phyloP scores from a whole-genome alignment of 1,284 basidiomycete genomes.

The Nidula niveotomentosa region DNA sequence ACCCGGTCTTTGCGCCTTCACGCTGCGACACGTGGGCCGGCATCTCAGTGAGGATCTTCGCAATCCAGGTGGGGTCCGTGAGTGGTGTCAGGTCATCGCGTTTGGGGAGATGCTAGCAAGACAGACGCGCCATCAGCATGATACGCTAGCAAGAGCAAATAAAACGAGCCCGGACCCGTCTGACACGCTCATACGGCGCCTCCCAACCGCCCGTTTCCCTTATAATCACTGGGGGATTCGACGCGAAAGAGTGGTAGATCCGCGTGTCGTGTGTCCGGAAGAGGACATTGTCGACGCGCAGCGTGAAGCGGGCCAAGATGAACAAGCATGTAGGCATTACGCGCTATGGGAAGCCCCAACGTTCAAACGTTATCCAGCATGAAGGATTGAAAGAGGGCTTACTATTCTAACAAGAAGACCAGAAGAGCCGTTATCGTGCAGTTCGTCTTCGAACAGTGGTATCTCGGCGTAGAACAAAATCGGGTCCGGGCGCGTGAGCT shows the following conservation, averaged over 20 bases:
- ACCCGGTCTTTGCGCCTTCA: slow-evolving; percentile 67
- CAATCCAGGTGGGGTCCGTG: slow-evolving; percentile 88
- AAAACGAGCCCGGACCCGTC: slow-evolving; percentile 48
- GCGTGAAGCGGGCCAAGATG: slow-evolving; percentile 88
- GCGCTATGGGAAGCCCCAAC: slow-evolving; percentile 49
- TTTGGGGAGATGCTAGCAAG: slow-evolving; percentile 67
- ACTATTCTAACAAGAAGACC: slow-evolving; percentile 84
- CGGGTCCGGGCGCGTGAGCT: slow-evolving; percentile 88
- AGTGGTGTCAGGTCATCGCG: slow-evolving; percentile 87
- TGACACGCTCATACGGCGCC: slow-evolving; percentile 82
- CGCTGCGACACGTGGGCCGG: slow-evolving; percentile 58
- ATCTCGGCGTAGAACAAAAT: slow-evolving; percentile 96
- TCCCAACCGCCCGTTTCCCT: slow-evolving; percentile 90
- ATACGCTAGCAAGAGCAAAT: neutral
- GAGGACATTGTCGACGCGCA: slow-evolving; percentile 94
- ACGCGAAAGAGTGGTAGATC: slow-evolving; percentile 83
- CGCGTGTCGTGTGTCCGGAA: slow-evolving; percentile 92
- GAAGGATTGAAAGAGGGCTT: slow-evolving; percentile 29
- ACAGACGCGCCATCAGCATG: neutral
- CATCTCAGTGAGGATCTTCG: slow-evolving; percentile 70
- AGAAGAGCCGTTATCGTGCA: slow-evolving; percentile 93
- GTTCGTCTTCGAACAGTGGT: slow-evolving; percentile 89
- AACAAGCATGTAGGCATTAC: slow-evolving; percentile 98
- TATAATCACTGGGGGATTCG: slow-evolving; percentile 62
- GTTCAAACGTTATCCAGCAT: neutral